Evolutionary conservation across 306 rosid genomes (phyloP), one percentile per base, ranked within the genome.

Genomic region (Astragalus glycyphyllos): DNA sequence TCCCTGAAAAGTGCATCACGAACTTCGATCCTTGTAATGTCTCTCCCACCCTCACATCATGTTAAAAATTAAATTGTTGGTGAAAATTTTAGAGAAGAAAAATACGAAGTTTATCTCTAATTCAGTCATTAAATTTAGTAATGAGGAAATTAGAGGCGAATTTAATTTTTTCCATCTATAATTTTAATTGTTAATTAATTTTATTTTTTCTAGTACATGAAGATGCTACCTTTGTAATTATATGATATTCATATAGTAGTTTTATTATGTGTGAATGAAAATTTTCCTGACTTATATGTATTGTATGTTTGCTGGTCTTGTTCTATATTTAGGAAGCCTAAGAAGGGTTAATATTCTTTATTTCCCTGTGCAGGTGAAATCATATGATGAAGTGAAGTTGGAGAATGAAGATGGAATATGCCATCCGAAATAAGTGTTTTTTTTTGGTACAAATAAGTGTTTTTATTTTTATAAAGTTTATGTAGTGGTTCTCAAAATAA

Each of bases 1-100:
- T 94, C 31, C 99, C 96, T 0, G 84, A 83, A 6, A 94, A 91
- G 74, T 94, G 97, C 83, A 65, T 78, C 0, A 57, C 81, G 31
- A 84, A 75, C 89, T 94, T 91, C 35, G 92, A 85, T 26, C 95
- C 99, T 75, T 94, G 98, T 82, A 4, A 53, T 81, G 73, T 62
- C 37, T 29, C 40, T 73, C 13, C 2, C 20, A 20, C 15, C 14
- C 31, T 49, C 7, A 9, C 5, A 7, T 16, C 5, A n/a, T 16
- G 8, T 5, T 37, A 35, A 35, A 35, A 35, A 6, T 35, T 35
- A 35, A 35, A 35, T 5, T 35, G 8, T 6, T 1, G 8, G 4
- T 4, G 31, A 26, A 26, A 26, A 26, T 2, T 5, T 35, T 35
- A 6, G 40, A 35, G 8, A 5, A 7, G 8, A 5, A 35, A 35